A percentile compares a stretch with the other conserved stretches of the same genome.
phyloP scores from a whole-genome alignment of 257 asterid species.

The Capsicum chinense region DNA sequence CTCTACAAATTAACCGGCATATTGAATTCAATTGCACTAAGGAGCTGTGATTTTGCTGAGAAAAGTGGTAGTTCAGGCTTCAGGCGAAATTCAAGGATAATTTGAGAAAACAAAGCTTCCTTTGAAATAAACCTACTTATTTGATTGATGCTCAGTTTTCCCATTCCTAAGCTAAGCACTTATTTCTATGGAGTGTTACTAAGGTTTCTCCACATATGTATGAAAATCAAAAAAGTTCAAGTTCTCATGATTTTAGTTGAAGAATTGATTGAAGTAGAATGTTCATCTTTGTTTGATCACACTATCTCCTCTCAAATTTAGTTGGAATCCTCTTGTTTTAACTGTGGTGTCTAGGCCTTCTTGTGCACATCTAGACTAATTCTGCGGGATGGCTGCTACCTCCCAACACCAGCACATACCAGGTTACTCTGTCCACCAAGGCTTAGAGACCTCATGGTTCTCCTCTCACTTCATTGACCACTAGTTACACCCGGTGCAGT shows the following conservation, averaged over 20 bases:
- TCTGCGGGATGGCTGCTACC: too few relatives aligned
- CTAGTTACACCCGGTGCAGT: too few relatives aligned
- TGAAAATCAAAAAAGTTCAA: background rate
- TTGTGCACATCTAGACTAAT: too few relatives aligned
- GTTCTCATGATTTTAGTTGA: background rate
- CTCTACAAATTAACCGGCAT: background rate
- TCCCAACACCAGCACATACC: too few relatives aligned
- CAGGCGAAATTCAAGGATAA: background rate
- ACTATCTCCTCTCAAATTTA: background rate
- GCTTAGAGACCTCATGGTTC: too few relatives aligned
- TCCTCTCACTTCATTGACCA: too few relatives aligned
- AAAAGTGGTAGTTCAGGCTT: background rate
- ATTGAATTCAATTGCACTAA: background rate
- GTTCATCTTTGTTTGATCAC: background rate
- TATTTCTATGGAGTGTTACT: background rate
- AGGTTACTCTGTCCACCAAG: too few relatives aligned
- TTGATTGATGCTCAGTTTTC: background rate
- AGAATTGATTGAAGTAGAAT: background rate
- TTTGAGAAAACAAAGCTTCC: background rate
- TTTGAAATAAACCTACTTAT: background rate
- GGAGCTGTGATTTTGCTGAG: background rate
- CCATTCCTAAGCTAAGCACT: background rate
- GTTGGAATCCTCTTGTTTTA: background rate
- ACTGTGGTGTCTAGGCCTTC: too few relatives aligned
- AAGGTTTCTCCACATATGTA: conserved; percentile 15